Evolutionary conservation across 768 basidiomycete species (phyloP).

Genomic region (Hygrophoropsis aurantiaca): DNA sequence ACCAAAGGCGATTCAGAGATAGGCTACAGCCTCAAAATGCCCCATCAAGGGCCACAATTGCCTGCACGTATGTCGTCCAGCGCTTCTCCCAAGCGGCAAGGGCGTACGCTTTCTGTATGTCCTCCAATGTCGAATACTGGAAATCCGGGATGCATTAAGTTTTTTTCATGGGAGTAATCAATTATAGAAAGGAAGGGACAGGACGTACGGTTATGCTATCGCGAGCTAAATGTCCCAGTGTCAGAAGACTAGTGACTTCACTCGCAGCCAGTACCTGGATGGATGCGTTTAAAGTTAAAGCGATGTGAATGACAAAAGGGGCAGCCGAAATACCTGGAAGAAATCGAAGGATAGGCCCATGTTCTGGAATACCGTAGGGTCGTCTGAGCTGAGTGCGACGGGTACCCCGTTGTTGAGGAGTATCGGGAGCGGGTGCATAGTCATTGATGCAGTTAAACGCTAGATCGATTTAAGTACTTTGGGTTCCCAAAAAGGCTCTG

Average conservation of each 20-base stretch:
- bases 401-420: slow-evolving; percentile 72
- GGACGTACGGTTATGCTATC: slow-evolving; percentile 59
- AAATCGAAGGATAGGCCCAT: slow-evolving; percentile 79
- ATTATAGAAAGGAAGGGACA: background rate
- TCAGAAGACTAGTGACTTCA: slow-evolving; percentile 63
- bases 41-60: slow-evolving; percentile 13
- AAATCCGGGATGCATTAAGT: slow-evolving; percentile 1
- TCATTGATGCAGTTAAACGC: slow-evolving; percentile 78
- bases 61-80: slow-evolving; percentile 47
- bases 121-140: slow-evolving; percentile 52
- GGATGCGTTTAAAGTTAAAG: background rate
- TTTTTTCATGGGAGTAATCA: background rate
- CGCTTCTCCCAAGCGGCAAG: slow-evolving; percentile 42
- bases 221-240: slow-evolving; percentile 60
- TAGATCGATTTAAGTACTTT: slow-evolving; percentile 24
- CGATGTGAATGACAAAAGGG: too few relatives aligned
- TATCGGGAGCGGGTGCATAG: slow-evolving; percentile 74
- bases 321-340: slow-evolving; percentile 53
- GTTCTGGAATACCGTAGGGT: slow-evolving; percentile 76
- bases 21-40: too few relatives aligned
- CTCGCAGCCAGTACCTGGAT: slow-evolving; percentile 65
- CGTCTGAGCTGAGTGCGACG: slow-evolving; percentile 71
- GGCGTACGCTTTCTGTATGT: slow-evolving; percentile 43
- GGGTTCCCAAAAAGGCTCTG: too few relatives aligned
- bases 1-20: too few relatives aligned